phyloP scores from a whole-genome alignment of 2,329 filamentous ascomycete genomes.

The Phaeosphaeria sp. region DNA sequence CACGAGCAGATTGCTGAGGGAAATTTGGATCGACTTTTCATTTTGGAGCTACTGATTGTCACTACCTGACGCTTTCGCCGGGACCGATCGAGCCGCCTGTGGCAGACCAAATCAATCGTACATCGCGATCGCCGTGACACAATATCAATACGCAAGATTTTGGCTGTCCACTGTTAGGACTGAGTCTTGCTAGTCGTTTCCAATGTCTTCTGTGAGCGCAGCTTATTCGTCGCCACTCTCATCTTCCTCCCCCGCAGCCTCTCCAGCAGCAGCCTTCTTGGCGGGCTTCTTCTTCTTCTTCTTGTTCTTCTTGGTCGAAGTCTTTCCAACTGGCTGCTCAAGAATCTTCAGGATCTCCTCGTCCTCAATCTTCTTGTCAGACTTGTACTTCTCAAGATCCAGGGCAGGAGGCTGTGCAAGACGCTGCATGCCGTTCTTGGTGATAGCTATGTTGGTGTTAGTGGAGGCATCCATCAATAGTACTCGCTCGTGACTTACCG shows the following conservation, averaged over 20 bases:
- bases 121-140: neutral
- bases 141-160: neutral
- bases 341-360: conserved; percentile 95
- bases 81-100: neutral
- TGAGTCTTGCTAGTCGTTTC: neutral
- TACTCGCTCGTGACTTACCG: conserved; percentile 68
- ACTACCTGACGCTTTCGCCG: conserved; percentile 3
- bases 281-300: conserved; percentile 77
- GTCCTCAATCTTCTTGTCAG: conserved; percentile 97
- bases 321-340: conserved; percentile 77
- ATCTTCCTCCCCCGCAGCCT: conserved; percentile 52
- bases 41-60: conserved; percentile 20
- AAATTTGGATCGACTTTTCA: conserved; percentile 13
- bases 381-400: conserved; percentile 83
- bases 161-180: neutral
- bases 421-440: conserved; percentile 94
- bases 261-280: conserved; percentile 67
- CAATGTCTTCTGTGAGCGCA: conserved; percentile 4
- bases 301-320: conserved; percentile 78
- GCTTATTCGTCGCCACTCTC: conserved; percentile 47
- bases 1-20: neutral
- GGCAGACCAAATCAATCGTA: neutral
- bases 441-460: conserved; percentile 71
- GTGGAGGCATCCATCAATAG: neutral
- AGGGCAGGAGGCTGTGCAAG: conserved; percentile 77